A percentile compares a stretch with the other conserved stretches of the same genome.
phyloP scores from a whole-genome alignment of 352 stramenopile genomes.

The Phytophthora brassicae region DNA sequence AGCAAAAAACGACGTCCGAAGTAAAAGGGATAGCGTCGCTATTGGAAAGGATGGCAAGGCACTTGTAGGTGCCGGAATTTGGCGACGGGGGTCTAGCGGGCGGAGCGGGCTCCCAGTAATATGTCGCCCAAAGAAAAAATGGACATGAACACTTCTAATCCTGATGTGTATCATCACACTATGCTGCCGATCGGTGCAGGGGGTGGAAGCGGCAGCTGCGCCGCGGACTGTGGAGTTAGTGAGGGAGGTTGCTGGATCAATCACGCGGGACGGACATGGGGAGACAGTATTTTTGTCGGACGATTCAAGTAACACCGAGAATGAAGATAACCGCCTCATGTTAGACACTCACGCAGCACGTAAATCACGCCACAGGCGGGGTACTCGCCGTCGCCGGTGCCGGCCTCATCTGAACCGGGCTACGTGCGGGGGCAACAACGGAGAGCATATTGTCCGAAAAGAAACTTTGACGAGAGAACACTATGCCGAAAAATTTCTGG shows the following conservation, averaged over 20 bases:
- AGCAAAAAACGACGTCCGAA: too few species aligned
- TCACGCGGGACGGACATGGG: too few species aligned
- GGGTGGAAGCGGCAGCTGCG: too few species aligned
- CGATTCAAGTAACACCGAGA: background rate
- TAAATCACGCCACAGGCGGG: background rate
- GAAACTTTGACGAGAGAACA: background rate
- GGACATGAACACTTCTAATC: background rate
- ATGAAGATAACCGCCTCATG: background rate
- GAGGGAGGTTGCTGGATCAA: too few species aligned
- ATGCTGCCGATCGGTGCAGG: too few species aligned
- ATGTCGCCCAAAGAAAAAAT: background rate
- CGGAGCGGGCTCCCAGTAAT: constrained; percentile 5
- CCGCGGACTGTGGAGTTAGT: too few species aligned
- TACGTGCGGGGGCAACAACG: background rate
- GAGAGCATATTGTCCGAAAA: background rate
- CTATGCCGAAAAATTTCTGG: background rate
- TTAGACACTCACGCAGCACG: background rate
- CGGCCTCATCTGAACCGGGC: background rate
- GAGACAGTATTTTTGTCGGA: too few species aligned
- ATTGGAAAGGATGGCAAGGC: background rate
- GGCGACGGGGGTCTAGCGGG: background rate
- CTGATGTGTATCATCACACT: too few species aligned
- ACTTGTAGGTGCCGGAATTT: constrained; percentile 9
- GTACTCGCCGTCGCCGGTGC: background rate
- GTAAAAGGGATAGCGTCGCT: background rate